phyloP scores from a whole-genome alignment of 805 yeast species.

The Tetrapisispora phaffii region DNA sequence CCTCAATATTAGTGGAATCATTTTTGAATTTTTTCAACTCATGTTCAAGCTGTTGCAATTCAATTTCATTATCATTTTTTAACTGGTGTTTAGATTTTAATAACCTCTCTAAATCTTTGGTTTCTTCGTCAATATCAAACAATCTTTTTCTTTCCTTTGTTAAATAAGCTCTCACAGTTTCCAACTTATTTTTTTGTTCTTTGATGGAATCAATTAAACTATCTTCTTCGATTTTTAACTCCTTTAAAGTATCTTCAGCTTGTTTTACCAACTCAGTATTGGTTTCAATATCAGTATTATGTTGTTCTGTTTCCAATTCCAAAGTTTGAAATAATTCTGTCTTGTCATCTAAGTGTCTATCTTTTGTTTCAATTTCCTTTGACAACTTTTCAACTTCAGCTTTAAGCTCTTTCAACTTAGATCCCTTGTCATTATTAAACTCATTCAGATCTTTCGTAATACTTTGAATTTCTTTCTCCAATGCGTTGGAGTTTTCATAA shows the following conservation, averaged over 20 bases:
- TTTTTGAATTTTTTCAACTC: slow-evolving; percentile 42
- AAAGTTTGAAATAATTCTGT: slow-evolving; percentile 51
- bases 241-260: slow-evolving; percentile 28
- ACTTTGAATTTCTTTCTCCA: slow-evolving; percentile 36
- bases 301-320: slow-evolving; percentile 64
- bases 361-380: slow-evolving; percentile 29
- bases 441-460: slow-evolving; percentile 76
- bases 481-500: slow-evolving; percentile 24
- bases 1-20: slow-evolving; percentile 30
- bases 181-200: slow-evolving; percentile 15
- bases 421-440: slow-evolving; percentile 67
- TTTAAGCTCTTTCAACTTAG: slow-evolving; percentile 60
- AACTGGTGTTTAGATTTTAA: slow-evolving; percentile 35
- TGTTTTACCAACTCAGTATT: slow-evolving; percentile 36
- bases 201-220: slow-evolving; percentile 22
- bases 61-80: slow-evolving; percentile 40
- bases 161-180: slow-evolving; percentile 22
- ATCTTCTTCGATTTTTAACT: slow-evolving; percentile 26
- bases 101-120: slow-evolving; percentile 45
- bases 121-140: slow-evolving; percentile 66
- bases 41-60: slow-evolving; percentile 44
- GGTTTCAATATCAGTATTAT: slow-evolving; percentile 43
- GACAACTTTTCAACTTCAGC: slow-evolving; percentile 39
- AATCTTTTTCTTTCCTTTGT: slow-evolving; percentile 42
- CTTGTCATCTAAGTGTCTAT: slow-evolving; percentile 34